Percentiles rank a stretch among this genome's conserved stretches.
These are phyloP conservation scores for Vanderwaltozyma tropicalis DNA, from an alignment of 805 yeast genomes.

Conservation along the genomic window DNA sequence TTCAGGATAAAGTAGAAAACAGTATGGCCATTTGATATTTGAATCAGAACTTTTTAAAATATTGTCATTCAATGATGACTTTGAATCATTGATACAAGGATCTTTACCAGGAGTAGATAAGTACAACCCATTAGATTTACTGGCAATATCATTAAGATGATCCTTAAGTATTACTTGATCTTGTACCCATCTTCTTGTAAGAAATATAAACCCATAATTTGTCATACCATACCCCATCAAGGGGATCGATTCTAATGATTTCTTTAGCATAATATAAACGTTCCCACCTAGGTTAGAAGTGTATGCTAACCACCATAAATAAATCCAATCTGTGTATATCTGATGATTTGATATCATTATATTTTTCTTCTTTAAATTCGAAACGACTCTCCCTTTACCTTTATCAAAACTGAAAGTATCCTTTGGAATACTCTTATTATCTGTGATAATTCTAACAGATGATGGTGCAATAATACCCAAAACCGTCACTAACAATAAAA, in stretches of 20 bases:
- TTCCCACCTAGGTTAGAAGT: constrained; percentile 54
- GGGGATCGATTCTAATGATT: constrained; percentile 60
- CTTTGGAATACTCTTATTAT: constrained; percentile 28
- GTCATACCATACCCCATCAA: constrained; percentile 79
- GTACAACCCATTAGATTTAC: constrained; percentile 39
- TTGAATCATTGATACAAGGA: constrained; percentile 25
- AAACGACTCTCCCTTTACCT: constrained; percentile 13
- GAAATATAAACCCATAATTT: constrained; percentile 63
- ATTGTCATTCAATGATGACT: constrained; percentile 21
- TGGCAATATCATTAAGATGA: constrained; percentile 46
- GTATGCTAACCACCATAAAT: constrained; percentile 75
- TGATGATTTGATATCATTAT: constrained; percentile 81
- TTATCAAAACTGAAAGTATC: constrained; percentile 24
- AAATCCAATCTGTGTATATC: constrained; percentile 89
- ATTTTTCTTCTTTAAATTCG: constrained; percentile 38
- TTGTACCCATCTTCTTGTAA: constrained; percentile 75
- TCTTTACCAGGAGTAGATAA: too few species aligned
- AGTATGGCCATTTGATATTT: constrained; percentile 41
- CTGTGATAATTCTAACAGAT: constrained; percentile 41
- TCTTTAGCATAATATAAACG: constrained; percentile 67
- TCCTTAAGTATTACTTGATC: constrained; percentile 54
- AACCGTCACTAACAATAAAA: constrained; percentile 42
- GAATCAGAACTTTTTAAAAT: constrained; percentile 15
- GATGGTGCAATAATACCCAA: constrained; percentile 45
- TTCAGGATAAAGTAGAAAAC: constrained; percentile 80